Evolutionary conservation across 257 asterid species (phyloP), one percentile per base, ranked within the genome.

Genomic region (Capsicum baccatum): DNA sequence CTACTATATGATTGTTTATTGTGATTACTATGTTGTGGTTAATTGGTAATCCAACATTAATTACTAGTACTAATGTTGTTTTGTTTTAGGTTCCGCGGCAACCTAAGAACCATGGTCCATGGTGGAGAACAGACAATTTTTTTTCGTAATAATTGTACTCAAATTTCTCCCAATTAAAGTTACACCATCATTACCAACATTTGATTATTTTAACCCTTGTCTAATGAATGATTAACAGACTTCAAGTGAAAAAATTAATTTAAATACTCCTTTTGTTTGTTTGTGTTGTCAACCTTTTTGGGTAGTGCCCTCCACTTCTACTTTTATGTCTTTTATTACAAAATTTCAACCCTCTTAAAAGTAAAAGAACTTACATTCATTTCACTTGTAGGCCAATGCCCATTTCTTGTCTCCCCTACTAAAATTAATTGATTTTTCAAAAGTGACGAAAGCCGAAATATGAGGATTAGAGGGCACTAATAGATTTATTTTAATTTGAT

Each of bases 301-400:
- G 74, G 68, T 83, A 84, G 91, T 88, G 93, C 87, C 48, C n/a
- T 58, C 84, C 59, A 42, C 84, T 85, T 82, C 86, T 83, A 80
- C 83, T 84, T 84, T 26, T 84, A 80, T 89, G 83, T 35, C 64
- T 67, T 82, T 62, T 9, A 79, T 84, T 15, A 39, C 14, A 82
- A 83, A 58, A 82, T 85, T 80, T 82, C 85, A 81, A 78, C 68
- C 86, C 81, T 83, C 50, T 10, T 64, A 44, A 76, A 76, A 80
- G 3, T 44, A 19, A 42, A 14, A 59, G 10, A 60, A 5, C 11
- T 73, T 67, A 47, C 83, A 80, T 83, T 85, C 81, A 85, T 84
- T 84, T 87, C 82, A 62, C 47, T 14, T 85, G 81, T 86, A 88
- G 91, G 90, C 84, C 92, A 87, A 82, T 83, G 37, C 71, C 88